These are phyloP conservation scores for Pseudognaphalium luteoalbum DNA, from an alignment of 129 eudicot species.

Conservation along the genomic window DNA sequence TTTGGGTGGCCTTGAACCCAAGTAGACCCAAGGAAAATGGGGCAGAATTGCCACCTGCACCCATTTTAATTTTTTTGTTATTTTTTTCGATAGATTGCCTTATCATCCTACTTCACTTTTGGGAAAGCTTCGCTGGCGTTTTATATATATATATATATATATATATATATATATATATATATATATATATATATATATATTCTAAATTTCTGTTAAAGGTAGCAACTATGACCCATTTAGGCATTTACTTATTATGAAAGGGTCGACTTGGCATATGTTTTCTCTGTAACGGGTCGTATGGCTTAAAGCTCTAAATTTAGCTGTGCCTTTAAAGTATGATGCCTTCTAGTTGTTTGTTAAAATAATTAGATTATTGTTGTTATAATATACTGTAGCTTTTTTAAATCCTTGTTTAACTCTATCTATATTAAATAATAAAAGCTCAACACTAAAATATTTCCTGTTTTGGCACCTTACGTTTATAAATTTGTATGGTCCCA, in stretches of 20 bases:
- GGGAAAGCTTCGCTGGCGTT: background rate
- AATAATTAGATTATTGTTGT: background rate
- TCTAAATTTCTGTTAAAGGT: background rate
- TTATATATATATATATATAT: no score
- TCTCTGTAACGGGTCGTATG: background rate
- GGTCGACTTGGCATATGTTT: background rate
- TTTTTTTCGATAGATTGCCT: background rate
- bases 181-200: no score
- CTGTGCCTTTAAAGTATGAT: background rate
- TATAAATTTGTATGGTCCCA: slow-evolving; percentile 17
- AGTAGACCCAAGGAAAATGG: background rate
- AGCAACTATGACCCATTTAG: background rate
- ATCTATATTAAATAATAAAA: no score
- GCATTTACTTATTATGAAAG: no score
- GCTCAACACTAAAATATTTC: background rate
- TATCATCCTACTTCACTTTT: background rate
- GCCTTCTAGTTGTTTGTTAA: background rate
- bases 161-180: no score
- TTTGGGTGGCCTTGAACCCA: background rate
- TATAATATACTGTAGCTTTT: no score
- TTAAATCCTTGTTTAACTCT: no score
- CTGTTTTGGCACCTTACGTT: background rate
- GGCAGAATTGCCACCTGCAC: background rate
- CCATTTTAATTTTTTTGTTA: background rate
- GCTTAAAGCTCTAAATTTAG: background rate